A percentile compares a stretch with the other conserved stretches of the same genome.
These are phyloP conservation scores for Cyclanthera cordifolia DNA, from an alignment of 306 rosid genomes.

Conservation along the genomic window DNA sequence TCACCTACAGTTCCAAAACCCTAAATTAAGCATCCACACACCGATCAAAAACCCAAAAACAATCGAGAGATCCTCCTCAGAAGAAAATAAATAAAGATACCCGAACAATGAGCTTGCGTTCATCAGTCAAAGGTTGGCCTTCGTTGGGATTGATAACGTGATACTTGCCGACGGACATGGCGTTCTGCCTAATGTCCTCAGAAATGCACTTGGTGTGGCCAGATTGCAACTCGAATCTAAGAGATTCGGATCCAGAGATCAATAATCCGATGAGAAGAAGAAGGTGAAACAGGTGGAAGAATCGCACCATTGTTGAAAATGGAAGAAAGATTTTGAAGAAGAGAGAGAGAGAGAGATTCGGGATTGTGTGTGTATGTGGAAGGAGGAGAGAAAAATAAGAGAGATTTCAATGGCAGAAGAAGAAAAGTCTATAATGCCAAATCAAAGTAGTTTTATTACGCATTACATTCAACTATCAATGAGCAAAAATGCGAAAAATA, in stretches of 20 bases:
- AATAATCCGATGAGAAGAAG: constrained; percentile 29
- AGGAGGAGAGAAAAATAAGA: neutral
- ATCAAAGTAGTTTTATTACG: neutral
- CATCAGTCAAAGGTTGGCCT: constrained; percentile 54
- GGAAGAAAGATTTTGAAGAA: neutral
- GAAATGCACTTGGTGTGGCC: constrained; percentile 77
- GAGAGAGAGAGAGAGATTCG: neutral
- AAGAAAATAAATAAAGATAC: constrained; percentile 18
- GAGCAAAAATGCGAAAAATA: no score
- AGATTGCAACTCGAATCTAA: constrained; percentile 81
- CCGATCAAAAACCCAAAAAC: neutral
- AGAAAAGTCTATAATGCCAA: neutral
- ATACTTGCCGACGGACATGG: constrained; percentile 90
- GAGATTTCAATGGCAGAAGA: neutral
- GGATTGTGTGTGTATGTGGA: neutral
- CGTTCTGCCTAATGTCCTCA: constrained; percentile 69
- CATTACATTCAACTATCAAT: no score
- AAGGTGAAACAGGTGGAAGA: constrained; percentile 11
- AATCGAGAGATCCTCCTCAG: neutral
- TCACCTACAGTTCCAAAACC: constrained; percentile 41
- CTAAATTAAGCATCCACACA: neutral
- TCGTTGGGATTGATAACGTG: constrained; percentile 49
- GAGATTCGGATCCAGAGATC: constrained; percentile 40
- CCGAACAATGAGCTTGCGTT: constrained; percentile 72
- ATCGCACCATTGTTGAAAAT: constrained; percentile 10